Percentiles rank a stretch among this genome's conserved stretches.
These are phyloP conservation scores for Globisporangium ultimum DNA, from an alignment of 352 stramenopile genomes.

Conservation along the genomic window DNA sequence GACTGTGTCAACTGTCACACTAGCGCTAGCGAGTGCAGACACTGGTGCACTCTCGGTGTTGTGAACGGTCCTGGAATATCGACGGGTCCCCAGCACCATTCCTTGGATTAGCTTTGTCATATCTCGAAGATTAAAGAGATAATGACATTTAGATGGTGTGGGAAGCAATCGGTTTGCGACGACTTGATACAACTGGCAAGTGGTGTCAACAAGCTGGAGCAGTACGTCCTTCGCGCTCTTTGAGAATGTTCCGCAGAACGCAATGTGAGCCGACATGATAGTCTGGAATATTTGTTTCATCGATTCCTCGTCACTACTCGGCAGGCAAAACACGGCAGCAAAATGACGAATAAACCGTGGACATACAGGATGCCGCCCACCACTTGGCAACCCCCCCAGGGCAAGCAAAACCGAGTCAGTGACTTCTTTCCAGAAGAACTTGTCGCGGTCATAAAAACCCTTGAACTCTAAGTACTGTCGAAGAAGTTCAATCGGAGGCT, in stretches of 20 bases:
- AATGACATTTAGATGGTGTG: constrained; percentile 80
- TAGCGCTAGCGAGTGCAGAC: constrained; percentile 7
- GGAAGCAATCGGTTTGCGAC: constrained; percentile 57
- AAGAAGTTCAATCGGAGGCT: constrained; percentile 77
- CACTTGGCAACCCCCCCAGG: constrained; percentile 53
- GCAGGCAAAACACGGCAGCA: constrained; percentile 61
- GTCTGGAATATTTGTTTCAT: constrained; percentile 89
- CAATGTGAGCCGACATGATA: constrained; percentile 71
- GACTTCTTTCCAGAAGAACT: constrained; percentile 83
- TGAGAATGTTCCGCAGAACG: constrained; percentile 19
- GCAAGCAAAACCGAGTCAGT: constrained; percentile 61
- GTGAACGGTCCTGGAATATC: constrained; percentile 8
- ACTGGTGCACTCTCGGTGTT: constrained; percentile 9
- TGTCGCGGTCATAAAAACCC: constrained; percentile 80
- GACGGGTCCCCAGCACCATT: constrained; percentile 55
- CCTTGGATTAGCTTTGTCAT: constrained; percentile 79
- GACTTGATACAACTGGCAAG: constrained; percentile 54
- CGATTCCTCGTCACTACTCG: constrained; percentile 57
- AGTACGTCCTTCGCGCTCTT: constrained; percentile 58
- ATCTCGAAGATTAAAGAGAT: constrained; percentile 83
- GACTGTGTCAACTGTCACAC: constrained; percentile 42
- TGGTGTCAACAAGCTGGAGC: constrained; percentile 52
- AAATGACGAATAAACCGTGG: constrained; percentile 72
- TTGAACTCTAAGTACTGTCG: constrained; percentile 65
- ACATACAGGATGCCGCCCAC: constrained; percentile 52